Evolutionary conservation across 306 rosid genomes (phyloP).

Genomic region (Citrullus amarus): DNA sequence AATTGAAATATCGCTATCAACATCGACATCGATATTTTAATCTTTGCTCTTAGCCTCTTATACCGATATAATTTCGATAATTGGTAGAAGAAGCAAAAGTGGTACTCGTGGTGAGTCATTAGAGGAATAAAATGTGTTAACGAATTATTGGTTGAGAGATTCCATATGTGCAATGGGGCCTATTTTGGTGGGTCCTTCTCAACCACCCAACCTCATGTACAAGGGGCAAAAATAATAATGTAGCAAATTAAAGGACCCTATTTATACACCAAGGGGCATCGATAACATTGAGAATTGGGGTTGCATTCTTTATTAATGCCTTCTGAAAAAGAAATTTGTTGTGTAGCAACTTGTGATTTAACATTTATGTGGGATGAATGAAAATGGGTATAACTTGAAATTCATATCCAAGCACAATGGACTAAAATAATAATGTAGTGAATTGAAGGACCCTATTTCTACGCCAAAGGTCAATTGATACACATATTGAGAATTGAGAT

Average conservation of each 20-base stretch:
- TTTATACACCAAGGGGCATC: not conserved
- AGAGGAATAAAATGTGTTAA: not conserved
- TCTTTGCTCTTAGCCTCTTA: too few relatives aligned
- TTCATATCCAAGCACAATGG: not conserved
- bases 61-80: too few relatives aligned
- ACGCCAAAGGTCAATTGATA: not conserved
- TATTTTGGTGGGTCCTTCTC: not conserved
- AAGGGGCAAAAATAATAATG: not conserved
- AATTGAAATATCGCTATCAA: too few relatives aligned
- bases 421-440: not conserved
- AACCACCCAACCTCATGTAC: not conserved
- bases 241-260: not conserved
- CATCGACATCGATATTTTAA: too few relatives aligned
- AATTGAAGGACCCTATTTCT: not conserved
- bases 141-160: not conserved
- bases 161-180: not conserved
- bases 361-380: too few relatives aligned
- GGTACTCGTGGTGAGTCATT: not conserved
- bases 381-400: too few relatives aligned
- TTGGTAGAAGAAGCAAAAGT: too few relatives aligned
- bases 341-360: too few relatives aligned
- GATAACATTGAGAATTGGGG: not conserved
- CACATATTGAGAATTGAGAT: not conserved
- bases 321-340: too few relatives aligned
- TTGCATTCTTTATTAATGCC: too few relatives aligned